Evolutionary conservation across 1,139 yeast species (phyloP).

Genomic region (Pichia norvegensis): DNA sequence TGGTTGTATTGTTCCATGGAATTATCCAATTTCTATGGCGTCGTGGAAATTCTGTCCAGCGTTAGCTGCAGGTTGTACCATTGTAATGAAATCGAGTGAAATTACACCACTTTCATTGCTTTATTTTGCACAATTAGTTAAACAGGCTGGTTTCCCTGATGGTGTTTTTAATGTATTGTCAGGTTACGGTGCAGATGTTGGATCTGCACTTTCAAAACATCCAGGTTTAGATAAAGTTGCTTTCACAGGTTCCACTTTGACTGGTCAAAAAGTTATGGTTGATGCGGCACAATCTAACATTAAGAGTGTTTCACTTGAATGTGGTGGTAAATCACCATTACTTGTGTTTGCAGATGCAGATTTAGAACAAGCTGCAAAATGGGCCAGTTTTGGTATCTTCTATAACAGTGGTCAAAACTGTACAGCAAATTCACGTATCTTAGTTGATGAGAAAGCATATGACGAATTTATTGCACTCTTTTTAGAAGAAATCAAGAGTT

Average conservation of each 20-base stretch:
- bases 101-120: slow-evolving; percentile 58
- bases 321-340: slow-evolving; percentile 87
- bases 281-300: slow-evolving; percentile 58
- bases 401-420: slow-evolving; percentile 86
- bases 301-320: slow-evolving; percentile 79
- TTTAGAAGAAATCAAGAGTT: slow-evolving; percentile 33
- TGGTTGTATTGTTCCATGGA: slow-evolving; percentile 72
- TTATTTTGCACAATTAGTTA: slow-evolving; percentile 43
- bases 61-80: slow-evolving; percentile 59
- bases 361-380: slow-evolving; percentile 70
- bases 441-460: slow-evolving; percentile 61
- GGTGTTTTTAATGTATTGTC: slow-evolving; percentile 55
- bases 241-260: slow-evolving; percentile 52
- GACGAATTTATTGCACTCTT: slow-evolving; percentile 52
- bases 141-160: slow-evolving; percentile 55
- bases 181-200: slow-evolving; percentile 48
- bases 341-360: slow-evolving; percentile 69
- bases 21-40: slow-evolving; percentile 64
- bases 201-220: slow-evolving; percentile 42
- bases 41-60: slow-evolving; percentile 69
- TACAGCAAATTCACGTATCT: slow-evolving; percentile 80
- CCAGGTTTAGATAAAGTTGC: slow-evolving; percentile 46
- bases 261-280: slow-evolving; percentile 44
- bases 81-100: slow-evolving; percentile 59
- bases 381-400: slow-evolving; percentile 81